A percentile compares a stretch with the other conserved stretches of the same genome.
Evolutionary conservation across 2,329 filamentous ascomycete genomes (phyloP).

Genomic region (Kalmusia sp.): DNA sequence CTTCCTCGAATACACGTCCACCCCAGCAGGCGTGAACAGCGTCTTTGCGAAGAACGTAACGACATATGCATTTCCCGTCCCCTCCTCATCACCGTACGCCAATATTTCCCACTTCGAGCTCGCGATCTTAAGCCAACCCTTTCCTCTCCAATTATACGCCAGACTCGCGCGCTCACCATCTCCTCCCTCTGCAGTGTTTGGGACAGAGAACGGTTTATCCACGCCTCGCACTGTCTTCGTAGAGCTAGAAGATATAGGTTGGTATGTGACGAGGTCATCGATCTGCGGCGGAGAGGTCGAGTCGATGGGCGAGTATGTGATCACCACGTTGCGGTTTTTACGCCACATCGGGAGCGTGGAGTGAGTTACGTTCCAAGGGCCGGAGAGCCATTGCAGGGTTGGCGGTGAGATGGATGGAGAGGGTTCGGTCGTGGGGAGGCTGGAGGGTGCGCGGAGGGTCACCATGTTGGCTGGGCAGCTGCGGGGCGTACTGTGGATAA

Average conservation of each 20-base stretch:
- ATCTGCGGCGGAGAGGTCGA: conserved; percentile 50
- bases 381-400: conserved; percentile 46
- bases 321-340: conserved; percentile 78
- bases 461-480: conserved; percentile 17
- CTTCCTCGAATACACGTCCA: conserved; percentile 77
- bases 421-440: conserved; percentile 21
- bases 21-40: conserved; percentile 79
- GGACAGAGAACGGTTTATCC: conserved; percentile 59
- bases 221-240: conserved; percentile 70
- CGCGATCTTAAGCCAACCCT: conserved; percentile 75
- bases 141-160: conserved; percentile 73
- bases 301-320: conserved; percentile 68
- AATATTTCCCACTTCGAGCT: conserved; percentile 82
- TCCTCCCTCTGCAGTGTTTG: conserved; percentile 15
- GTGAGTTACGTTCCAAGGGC: conserved; percentile 48
- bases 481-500: background rate
- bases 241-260: conserved; percentile 59
- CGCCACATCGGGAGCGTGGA: conserved; percentile 72
- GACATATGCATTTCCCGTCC: conserved; percentile 65
- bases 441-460: conserved; percentile 37
- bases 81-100: conserved; percentile 70
- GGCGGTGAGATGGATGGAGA: conserved; percentile 31
- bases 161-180: conserved; percentile 57
- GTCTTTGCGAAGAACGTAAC: conserved; percentile 88
- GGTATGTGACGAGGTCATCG: conserved; percentile 77